Evolutionary conservation across 768 basidiomycete species (phyloP).

Genomic region (Macrolepiota fuliginosa): DNA sequence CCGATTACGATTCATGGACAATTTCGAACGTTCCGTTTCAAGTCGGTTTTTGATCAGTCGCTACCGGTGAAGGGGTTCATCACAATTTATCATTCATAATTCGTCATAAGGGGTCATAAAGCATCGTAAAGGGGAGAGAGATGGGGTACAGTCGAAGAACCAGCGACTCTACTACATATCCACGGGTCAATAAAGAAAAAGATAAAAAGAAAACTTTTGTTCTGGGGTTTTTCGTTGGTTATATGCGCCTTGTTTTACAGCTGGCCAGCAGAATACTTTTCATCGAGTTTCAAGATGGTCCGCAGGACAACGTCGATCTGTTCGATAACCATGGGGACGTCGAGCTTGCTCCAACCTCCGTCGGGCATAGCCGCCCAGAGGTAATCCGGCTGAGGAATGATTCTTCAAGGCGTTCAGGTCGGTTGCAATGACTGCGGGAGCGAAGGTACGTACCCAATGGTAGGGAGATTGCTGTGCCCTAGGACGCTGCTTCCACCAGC

Average conservation of each 20-base stretch:
- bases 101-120: background rate
- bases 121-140: background rate
- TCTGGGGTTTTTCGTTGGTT: no score
- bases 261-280: slow-evolving; percentile 17
- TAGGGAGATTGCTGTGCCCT: slow-evolving; percentile 25
- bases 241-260: background rate
- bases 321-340: slow-evolving; percentile 22
- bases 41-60: no score
- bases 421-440: background rate
- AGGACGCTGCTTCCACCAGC: slow-evolving; percentile 28
- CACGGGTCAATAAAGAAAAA: no score
- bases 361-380: slow-evolving; percentile 28
- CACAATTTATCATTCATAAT: no score
- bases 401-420: slow-evolving; percentile 13
- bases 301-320: slow-evolving; percentile 28
- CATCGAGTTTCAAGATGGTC: slow-evolving; percentile 22
- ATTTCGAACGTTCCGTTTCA: no score
- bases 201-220: background rate
- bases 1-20: no score
- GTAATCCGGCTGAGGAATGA: slow-evolving; percentile 30
- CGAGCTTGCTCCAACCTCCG: slow-evolving; percentile 28
- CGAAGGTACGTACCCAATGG: slow-evolving; percentile 22
- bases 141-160: background rate
- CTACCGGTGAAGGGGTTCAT: no score
- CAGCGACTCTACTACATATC: no score